Conservation (phyloP, 2,329 filamentous ascomycete species). For the Tolypocladium sp. region DNA sequence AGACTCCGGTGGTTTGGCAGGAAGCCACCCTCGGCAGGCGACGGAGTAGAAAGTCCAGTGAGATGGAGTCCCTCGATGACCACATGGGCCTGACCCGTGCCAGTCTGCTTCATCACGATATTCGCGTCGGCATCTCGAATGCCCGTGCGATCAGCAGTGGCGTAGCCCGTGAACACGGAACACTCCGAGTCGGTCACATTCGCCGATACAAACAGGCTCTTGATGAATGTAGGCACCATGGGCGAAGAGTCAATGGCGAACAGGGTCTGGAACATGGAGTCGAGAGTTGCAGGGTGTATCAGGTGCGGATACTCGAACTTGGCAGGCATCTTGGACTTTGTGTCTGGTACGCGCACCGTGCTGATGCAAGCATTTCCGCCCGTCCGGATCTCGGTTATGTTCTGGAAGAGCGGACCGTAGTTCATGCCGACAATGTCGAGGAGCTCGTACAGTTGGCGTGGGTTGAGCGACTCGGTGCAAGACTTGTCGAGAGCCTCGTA, state of each 20-base stretch:
- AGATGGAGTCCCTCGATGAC: constrained; percentile 36
- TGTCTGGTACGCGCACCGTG: constrained; percentile 36
- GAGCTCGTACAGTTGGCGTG: constrained; percentile 40
- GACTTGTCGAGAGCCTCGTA: constrained; percentile 13
- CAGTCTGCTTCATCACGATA: constrained; percentile 31
- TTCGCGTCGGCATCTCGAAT: constrained; percentile 30
- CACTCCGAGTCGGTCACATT: constrained; percentile 21
- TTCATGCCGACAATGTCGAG: constrained; percentile 42
- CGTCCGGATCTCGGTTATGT: constrained; percentile 28
- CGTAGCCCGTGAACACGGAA: constrained; percentile 29
- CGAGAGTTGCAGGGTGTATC: constrained; percentile 49
- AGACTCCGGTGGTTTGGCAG: constrained; percentile 39
- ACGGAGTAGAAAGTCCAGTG: constrained; percentile 21
- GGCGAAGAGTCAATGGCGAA: constrained; percentile 34
- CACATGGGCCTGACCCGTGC: constrained; percentile 24
- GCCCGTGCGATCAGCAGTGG: constrained; percentile 24
- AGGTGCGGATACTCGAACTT: constrained; percentile 44
- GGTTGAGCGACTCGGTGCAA: constrained; percentile 24
- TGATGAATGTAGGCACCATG: constrained; percentile 40
- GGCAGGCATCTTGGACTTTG: constrained; percentile 41
- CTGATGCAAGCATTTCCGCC: constrained; percentile 23
- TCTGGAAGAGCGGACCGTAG: constrained; percentile 41
- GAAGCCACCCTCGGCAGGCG: constrained; percentile 22
- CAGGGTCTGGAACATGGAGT: constrained; percentile 45
- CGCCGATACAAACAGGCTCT: constrained; percentile 36